A percentile compares a stretch with the other conserved stretches of the same genome.
Conservation (phyloP, 768 basidiomycete species). For the Boletus vinaceobasis region DNA sequence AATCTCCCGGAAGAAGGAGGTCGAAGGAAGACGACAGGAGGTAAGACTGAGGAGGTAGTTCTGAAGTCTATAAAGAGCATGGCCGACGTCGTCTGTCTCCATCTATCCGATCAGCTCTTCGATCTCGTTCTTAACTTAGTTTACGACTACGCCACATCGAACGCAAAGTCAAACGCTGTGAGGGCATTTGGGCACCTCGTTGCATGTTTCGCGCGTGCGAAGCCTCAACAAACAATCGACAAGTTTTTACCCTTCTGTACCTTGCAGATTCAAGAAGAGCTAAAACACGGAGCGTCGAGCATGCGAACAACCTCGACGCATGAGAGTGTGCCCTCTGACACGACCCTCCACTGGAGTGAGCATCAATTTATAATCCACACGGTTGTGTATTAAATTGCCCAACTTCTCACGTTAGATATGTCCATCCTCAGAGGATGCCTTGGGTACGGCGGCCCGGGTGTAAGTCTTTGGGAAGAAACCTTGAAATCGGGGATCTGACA, state of each 20-base stretch:
- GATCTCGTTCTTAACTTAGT: conserved; percentile 83
- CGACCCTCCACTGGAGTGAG: conserved; percentile 92
- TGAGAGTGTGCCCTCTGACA: conserved; percentile 74
- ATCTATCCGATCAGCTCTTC: conserved; percentile 62
- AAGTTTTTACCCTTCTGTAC: conserved; percentile 80
- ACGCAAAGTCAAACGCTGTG: conserved; percentile 88
- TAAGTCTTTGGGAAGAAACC: conserved; percentile 31
- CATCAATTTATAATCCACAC: background rate
- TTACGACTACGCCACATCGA: conserved; percentile 83
- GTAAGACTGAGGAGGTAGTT: conserved; percentile 72
- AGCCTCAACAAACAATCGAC: conserved; percentile 70
- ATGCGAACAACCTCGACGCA: conserved; percentile 75
- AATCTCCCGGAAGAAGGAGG: conserved; percentile 96
- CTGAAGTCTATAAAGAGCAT: conserved; percentile 78
- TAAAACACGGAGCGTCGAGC: conserved; percentile 88
- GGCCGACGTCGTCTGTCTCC: conserved; percentile 77
- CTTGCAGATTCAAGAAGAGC: conserved; percentile 74
- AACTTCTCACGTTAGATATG: conserved; percentile 49
- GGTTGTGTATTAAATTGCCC: background rate
- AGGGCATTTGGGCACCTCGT: conserved; percentile 87
- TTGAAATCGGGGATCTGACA: background rate
- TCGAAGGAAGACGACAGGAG: conserved; percentile 77
- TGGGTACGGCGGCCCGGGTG: conserved; percentile 65
- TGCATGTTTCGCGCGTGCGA: conserved; percentile 75
- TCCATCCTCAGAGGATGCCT: conserved; percentile 80